phyloP scores from a whole-genome alignment of 805 yeast genomes.

The Starmerella bacillaris region DNA sequence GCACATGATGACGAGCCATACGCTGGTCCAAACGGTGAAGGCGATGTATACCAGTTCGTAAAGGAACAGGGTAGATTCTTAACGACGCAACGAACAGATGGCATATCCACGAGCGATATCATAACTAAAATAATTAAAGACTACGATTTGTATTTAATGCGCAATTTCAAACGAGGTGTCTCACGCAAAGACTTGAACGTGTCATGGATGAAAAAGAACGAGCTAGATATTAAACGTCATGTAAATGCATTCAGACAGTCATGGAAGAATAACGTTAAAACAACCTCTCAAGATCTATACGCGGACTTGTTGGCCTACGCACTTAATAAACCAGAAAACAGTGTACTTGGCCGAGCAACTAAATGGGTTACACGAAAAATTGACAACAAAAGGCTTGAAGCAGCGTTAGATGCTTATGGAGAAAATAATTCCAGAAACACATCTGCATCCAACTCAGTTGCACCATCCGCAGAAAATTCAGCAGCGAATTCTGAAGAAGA shows the following conservation, averaged over 20 bases:
- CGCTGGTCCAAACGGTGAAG: conserved; percentile 59
- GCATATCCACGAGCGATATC: conserved; percentile 87
- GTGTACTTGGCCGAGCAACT: conserved; percentile 20
- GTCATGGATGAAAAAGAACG: conserved; percentile 94
- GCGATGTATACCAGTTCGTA: conserved; percentile 84
- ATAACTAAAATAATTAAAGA: conserved; percentile 89
- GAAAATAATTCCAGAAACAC: no score
- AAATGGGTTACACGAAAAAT: conserved; percentile 22
- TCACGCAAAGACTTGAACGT: conserved; percentile 91
- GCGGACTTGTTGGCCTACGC: conserved; percentile 39
- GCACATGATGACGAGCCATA: conserved; percentile 97
- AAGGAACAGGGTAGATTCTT: conserved; percentile 80
- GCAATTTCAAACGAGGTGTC: conserved; percentile 95
- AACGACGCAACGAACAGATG: conserved; percentile 91
- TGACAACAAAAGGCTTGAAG: conserved; percentile 8
- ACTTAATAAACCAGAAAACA: conserved; percentile 12
- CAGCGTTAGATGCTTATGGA: no score
- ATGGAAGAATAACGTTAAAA: conserved; percentile 53
- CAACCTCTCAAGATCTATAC: conserved; percentile 64
- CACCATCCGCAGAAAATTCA: neutral
- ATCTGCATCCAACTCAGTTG: no score
- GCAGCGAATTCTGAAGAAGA: neutral
- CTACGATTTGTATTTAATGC: conserved; percentile 88
- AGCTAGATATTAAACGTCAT: conserved; percentile 81
- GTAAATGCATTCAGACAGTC: conserved; percentile 72